phyloP scores from a whole-genome alignment of 371 early-diverging fungal species.

The Gilbertella persicaria region DNA sequence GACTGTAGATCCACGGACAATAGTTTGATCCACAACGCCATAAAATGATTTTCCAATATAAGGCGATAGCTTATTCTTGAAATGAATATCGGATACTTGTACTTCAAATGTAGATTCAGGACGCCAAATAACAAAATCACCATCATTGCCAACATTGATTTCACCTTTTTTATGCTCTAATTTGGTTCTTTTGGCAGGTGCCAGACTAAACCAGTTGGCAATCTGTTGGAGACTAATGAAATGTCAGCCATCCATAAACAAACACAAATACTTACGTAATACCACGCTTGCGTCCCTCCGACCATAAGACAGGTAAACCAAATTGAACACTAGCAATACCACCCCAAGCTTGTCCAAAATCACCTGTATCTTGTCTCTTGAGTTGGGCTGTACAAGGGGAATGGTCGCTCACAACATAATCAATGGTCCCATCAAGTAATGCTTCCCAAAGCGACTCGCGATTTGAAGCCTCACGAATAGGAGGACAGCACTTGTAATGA shows the following conservation, averaged over 20 bases:
- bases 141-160: slow-evolving; percentile 68
- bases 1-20: slow-evolving; percentile 72
- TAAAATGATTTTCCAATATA: slow-evolving; percentile 65
- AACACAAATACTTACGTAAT: slow-evolving; percentile 42
- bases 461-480: slow-evolving; percentile 77
- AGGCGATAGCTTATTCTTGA: slow-evolving; percentile 82
- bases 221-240: slow-evolving; percentile 57
- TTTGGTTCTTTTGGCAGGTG: slow-evolving; percentile 66
- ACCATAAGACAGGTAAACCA: slow-evolving; percentile 79
- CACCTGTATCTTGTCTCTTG: slow-evolving; percentile 68
- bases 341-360: slow-evolving; percentile 84
- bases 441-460: slow-evolving; percentile 76
- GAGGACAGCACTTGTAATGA: slow-evolving; percentile 86
- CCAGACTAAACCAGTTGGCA: slow-evolving; percentile 65
- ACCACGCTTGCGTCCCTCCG: slow-evolving; percentile 73
- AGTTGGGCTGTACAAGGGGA: slow-evolving; percentile 82
- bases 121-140: slow-evolving; percentile 79
- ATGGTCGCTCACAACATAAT: slow-evolving; percentile 83
- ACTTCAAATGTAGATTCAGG: slow-evolving; percentile 67
- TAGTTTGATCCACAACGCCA: slow-evolving; percentile 71
- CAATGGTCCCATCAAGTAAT: slow-evolving; percentile 77
- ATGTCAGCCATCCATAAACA: background rate
- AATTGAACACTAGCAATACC: slow-evolving; percentile 85
- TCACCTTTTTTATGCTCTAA: slow-evolving; percentile 69
- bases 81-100: slow-evolving; percentile 61